Percentiles rank a stretch among this genome's conserved stretches.
Conservation (phyloP, 176 grass and related monocot species). For the Canna indica region DNA sequence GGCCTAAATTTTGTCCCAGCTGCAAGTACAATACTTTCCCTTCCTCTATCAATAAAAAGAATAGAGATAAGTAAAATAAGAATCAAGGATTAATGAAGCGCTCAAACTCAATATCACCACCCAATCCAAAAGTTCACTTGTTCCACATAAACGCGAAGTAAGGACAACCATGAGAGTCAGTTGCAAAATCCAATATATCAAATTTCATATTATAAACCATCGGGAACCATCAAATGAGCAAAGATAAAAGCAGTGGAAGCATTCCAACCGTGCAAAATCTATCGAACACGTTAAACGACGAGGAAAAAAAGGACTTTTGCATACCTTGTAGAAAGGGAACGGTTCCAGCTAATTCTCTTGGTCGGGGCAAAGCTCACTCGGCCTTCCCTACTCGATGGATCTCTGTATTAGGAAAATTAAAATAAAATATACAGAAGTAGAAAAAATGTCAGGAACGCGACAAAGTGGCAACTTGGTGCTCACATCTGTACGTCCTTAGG, state of each 20-base stretch:
- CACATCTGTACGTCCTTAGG: constrained; percentile 29
- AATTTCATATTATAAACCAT: neutral
- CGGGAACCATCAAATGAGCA: neutral
- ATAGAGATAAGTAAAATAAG: neutral
- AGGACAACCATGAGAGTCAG: neutral
- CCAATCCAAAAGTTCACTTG: neutral
- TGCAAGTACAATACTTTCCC: constrained; percentile 72
- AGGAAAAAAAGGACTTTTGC: neutral
- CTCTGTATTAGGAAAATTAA: constrained; percentile 8
- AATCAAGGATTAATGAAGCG: neutral
- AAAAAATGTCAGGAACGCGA: constrained; percentile 11
- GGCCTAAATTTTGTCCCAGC: constrained; percentile 37
- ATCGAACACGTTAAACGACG: neutral
- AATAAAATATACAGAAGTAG: neutral
- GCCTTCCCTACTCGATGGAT: constrained; percentile 24
- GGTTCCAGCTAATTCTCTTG: constrained; percentile 76
- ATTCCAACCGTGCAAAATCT: neutral
- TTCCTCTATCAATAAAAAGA: constrained; percentile 47
- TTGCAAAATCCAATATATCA: neutral
- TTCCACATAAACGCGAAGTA: neutral
- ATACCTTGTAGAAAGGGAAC: constrained; percentile 89
- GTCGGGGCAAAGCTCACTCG: constrained; percentile 39
- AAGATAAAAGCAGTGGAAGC: neutral
- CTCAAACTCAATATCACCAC: too few species aligned
- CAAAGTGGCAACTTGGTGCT: neutral